Percentiles rank a stretch among this genome's conserved stretches.
Evolutionary conservation across 1,284 basidiomycete genomes (phyloP).

Genomic region (Ustilago loliicola): DNA sequence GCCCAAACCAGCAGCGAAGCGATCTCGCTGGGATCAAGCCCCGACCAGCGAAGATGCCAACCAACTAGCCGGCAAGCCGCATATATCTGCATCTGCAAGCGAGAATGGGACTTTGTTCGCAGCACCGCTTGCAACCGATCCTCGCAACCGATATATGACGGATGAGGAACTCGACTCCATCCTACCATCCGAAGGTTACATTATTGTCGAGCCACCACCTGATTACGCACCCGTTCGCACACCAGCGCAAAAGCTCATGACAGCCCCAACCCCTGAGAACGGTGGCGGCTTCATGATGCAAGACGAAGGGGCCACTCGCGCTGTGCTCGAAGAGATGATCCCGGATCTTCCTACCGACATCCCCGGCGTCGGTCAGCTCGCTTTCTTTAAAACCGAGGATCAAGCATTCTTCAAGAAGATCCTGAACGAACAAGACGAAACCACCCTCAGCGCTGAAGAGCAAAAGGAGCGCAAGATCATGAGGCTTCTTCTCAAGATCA

Average conservation of each 20-base stretch:
- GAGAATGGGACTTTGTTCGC: constrained; percentile 19
- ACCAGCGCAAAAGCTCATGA: constrained; percentile 80
- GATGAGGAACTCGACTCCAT: constrained; percentile 95
- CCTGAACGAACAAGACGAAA: constrained; percentile 90
- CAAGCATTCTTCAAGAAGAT: constrained; percentile 98
- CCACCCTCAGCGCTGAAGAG: constrained; percentile 88
- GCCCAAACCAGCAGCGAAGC: constrained; percentile 72
- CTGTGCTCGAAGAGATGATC: constrained; percentile 84
- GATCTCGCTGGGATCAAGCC: constrained; percentile 97
- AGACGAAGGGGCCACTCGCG: constrained; percentile 89
- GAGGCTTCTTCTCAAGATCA: constrained; percentile 99
- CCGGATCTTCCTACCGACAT: constrained; percentile 98
- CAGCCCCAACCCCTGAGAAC: constrained; percentile 74
- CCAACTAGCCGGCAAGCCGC: neutral
- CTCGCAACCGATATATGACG: constrained; percentile 91
- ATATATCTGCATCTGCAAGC: neutral
- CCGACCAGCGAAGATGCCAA: constrained; percentile 70
- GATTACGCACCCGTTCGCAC: constrained; percentile 89
- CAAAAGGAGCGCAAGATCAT: constrained; percentile 99
- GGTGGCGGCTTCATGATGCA: constrained; percentile 92
- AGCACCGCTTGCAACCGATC: constrained; percentile 74
- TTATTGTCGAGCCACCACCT: constrained; percentile 90
- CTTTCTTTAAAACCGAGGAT: constrained; percentile 98
- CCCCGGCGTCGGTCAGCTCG: constrained; percentile 94
- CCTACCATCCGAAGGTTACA: constrained; percentile 88